Evolutionary conservation across 805 yeast species (phyloP).

Genomic region (Yarrowia sp.): DNA sequence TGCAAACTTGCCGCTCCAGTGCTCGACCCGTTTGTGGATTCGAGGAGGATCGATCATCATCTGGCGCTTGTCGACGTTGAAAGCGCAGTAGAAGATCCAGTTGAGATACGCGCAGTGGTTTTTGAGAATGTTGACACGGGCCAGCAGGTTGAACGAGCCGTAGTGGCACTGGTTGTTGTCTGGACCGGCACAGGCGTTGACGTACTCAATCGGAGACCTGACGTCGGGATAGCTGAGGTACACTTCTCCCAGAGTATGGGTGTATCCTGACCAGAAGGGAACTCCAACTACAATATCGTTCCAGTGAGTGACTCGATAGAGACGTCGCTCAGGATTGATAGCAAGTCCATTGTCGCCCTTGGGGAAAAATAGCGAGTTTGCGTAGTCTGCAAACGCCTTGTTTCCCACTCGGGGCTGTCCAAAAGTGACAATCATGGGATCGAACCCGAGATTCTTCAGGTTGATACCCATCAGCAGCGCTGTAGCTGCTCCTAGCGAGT

Average conservation of each 20-base stretch:
- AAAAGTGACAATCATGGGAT: conserved; percentile 62
- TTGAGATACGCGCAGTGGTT: conserved; percentile 23
- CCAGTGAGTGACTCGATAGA: conserved; percentile 24
- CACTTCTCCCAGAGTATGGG: conserved; percentile 24
- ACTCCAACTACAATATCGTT: conserved; percentile 16
- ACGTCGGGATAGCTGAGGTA: not conserved
- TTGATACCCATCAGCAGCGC: conserved; percentile 69
- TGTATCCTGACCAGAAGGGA: conserved; percentile 18
- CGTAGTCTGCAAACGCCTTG: conserved; percentile 32
- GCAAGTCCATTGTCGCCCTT: conserved; percentile 1
- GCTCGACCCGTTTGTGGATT: not conserved
- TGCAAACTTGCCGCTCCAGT: not conserved
- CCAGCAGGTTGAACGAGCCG: not conserved
- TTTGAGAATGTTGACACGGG: conserved; percentile 27
- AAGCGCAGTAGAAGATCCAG: conserved; percentile 30
- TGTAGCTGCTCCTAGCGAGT: conserved; percentile 77
- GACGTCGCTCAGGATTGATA: not conserved
- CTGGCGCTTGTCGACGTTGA: conserved; percentile 13
- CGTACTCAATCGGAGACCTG: not conserved
- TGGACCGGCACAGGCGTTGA: not conserved
- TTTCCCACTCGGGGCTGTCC: conserved; percentile 74
- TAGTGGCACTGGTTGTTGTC: conserved; percentile 4
- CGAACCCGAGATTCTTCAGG: conserved; percentile 57
- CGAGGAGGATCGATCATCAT: conserved; percentile 8
- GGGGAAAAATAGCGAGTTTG: conserved; percentile 4